Evolutionary conservation across 2,329 filamentous ascomycete species (phyloP), one percentile per base, ranked within the genome.

Genomic region (Penicillium sp.): DNA sequence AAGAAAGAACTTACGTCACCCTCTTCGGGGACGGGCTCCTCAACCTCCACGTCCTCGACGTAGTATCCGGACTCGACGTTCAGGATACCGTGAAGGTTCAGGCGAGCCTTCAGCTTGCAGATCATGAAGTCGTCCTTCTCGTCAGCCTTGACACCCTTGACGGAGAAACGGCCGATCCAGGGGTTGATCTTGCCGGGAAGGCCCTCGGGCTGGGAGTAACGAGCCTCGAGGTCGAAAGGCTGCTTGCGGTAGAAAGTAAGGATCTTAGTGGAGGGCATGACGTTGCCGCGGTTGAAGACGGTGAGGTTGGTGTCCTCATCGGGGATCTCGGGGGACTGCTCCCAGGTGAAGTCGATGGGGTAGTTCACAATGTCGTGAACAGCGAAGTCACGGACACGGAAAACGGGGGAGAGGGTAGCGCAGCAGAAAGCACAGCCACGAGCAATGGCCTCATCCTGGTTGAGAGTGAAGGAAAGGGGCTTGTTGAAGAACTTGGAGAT

Each of bases 231-330:
- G 73, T 97, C 93, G 76, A 98, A 99, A 47, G 92, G 85, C 79
- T 98, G 91, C 83, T 98, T 98, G 68, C 95, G 89, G 84, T 98
- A 99, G 82, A 99, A 99, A 39, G 95, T 99, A 54, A 99, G 87
- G 65, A 99, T 98, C 85, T 99, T 99, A 64, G 95, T 99, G 6
- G 93, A 98, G 54, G 95, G 95, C 83, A 99, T 89, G 63, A 96
- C 87, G 73, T 97, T 97, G 76, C 93, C 93, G 78, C 90, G 92
- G 85, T 95, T 96, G 81, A 99, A 99, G 71, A 99, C 95, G 35
- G 91, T 96, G 68, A 99, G 83, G 81, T 88, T 96, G 55, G 95
- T 98, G 76, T 98, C 95, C 83, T 99, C 95, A 69, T 99, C 95
- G 26, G 95, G 95, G 68, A 99, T 99, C 71, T 99, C 95, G 58